Evolutionary conservation across 768 basidiomycete species (phyloP).

Genomic region (Panaeolus cyanescens): DNA sequence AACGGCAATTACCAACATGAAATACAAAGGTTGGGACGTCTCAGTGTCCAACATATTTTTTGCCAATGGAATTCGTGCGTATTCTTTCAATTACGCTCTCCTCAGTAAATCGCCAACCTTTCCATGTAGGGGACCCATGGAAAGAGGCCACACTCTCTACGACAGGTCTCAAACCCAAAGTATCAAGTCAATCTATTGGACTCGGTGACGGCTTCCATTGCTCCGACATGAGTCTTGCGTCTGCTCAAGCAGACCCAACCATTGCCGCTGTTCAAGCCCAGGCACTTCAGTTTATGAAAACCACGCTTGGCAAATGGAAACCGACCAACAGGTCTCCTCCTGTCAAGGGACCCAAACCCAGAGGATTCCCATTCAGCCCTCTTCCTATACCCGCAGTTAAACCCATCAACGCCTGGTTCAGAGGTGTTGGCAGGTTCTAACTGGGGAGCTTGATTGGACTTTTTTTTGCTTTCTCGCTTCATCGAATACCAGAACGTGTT

Average conservation of each 20-base stretch:
- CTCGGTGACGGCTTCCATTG: constrained; percentile 68
- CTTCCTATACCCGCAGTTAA: constrained; percentile 17
- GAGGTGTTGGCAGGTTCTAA: constrained; percentile 24
- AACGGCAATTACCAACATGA: constrained; percentile 41
- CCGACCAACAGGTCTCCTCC: constrained; percentile 13
- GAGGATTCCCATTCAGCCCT: constrained; percentile 10
- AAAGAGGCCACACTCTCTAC: constrained; percentile 69
- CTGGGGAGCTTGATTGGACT: neutral
- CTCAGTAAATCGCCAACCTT: neutral
- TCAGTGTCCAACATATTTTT: constrained; percentile 62
- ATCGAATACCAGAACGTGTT: neutral
- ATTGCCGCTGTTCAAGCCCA: constrained; percentile 55
- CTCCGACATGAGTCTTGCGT: constrained; percentile 51
- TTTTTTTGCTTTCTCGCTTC: constrained; percentile 1
- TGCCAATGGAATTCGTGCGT: constrained; percentile 67
- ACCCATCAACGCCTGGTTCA: constrained; percentile 38
- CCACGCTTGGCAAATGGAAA: constrained; percentile 43
- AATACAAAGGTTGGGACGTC: constrained; percentile 67
- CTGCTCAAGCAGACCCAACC: constrained; percentile 49
- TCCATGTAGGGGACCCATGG: constrained; percentile 67
- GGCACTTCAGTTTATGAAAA: constrained; percentile 55
- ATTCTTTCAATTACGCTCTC: neutral
- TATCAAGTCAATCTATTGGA: constrained; percentile 55
- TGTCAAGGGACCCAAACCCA: constrained; percentile 11
- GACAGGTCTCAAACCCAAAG: constrained; percentile 43